phyloP scores from a whole-genome alignment of 345 rosid genomes.

The Erucastrum elatum region DNA sequence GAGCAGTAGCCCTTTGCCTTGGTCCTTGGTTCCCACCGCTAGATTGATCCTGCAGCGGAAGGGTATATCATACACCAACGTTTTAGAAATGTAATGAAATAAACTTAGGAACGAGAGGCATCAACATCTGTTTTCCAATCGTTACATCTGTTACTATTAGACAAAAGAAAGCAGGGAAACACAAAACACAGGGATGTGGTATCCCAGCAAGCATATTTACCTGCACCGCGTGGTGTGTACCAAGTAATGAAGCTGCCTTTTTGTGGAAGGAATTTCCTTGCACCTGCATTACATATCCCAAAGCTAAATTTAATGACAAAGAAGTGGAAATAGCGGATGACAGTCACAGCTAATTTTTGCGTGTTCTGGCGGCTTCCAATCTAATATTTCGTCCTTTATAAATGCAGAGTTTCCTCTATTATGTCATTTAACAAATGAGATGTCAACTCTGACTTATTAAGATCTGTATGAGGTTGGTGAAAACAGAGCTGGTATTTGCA shows the following conservation, averaged over 20 bases:
- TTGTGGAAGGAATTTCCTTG: conserved; percentile 97
- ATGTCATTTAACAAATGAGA: conserved; percentile 13
- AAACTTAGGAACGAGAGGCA: background rate
- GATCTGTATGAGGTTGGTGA: background rate
- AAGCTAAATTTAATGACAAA: background rate
- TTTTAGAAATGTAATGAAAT: background rate
- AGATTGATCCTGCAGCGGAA: conserved; percentile 32
- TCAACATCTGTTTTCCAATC: background rate
- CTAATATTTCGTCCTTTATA: background rate
- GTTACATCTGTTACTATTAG: conserved; percentile 1
- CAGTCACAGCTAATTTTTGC: background rate
- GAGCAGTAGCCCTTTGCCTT: conserved; percentile 96
- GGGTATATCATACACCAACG: background rate
- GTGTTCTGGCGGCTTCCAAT: conserved; percentile 3
- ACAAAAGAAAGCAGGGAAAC: conserved; percentile 5
- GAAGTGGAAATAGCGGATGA: background rate
- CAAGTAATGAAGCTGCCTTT: conserved; percentile 84
- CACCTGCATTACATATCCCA: conserved; percentile 51
- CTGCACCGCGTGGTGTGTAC: conserved; percentile 71
- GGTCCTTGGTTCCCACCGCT: conserved; percentile 77
- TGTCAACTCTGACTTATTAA: conserved; percentile 8
- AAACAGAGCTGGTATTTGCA: background rate
- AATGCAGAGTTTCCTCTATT: background rate
- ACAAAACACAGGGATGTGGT: background rate
- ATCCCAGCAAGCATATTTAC: conserved; percentile 44